phyloP scores from a whole-genome alignment of 192 early-diverging fungal species.

The Mycoemilia scoparia region DNA sequence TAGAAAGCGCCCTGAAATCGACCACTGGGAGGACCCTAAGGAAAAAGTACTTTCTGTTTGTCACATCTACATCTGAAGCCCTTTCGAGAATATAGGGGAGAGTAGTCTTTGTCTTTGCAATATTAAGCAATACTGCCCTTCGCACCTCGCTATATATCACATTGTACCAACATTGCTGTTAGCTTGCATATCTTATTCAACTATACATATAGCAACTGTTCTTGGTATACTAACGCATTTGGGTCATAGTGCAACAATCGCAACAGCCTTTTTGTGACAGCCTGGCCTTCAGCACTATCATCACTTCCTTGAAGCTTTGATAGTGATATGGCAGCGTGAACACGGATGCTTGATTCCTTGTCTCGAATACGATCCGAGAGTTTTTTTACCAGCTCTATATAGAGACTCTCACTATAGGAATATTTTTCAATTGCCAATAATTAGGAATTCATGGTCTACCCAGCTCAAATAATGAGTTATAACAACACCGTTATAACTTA shows the following conservation, averaged over 20 bases:
- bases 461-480: background rate
- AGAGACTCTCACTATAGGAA: conserved; percentile 64
- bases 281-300: conserved; percentile 34
- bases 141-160: too few relatives aligned
- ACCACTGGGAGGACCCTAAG: conserved; percentile 49
- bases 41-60: conserved; percentile 54
- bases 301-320: conserved; percentile 55
- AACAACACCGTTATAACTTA: too few relatives aligned
- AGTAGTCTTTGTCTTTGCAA: conserved; percentile 41
- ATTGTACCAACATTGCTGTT: too few relatives aligned
- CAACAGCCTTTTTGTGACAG: conserved; percentile 43
- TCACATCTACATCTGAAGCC: conserved; percentile 55
- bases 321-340: conserved; percentile 58
- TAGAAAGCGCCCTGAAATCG: conserved; percentile 48
- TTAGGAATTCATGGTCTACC: background rate
- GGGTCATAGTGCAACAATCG: conserved; percentile 53
- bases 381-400: conserved; percentile 41
- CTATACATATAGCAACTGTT: conserved; percentile 29
- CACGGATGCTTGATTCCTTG: conserved; percentile 60
- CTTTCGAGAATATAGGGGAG: conserved; percentile 54
- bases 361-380: conserved; percentile 58
- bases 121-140: conserved; percentile 56
- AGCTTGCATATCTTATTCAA: background rate
- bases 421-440: conserved; percentile 15
- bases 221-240: too few relatives aligned